Percentiles rank a stretch among this genome's conserved stretches.
Conservation (phyloP, 2,329 filamentous ascomycete genomes). For the Penicillium sp. region DNA sequence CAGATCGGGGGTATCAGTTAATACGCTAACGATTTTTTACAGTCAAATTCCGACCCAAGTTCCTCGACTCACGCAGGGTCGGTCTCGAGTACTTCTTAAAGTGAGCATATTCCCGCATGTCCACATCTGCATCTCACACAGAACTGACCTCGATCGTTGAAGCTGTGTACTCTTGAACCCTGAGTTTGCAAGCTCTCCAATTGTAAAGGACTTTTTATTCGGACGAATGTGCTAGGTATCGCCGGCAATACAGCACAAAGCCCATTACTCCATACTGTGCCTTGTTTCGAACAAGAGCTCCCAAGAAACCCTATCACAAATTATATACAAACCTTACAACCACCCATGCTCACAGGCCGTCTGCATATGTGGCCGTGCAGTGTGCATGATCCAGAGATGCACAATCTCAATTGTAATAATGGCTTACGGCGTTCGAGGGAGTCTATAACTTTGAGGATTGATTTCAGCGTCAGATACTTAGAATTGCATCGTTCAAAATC, state of each 20-base stretch:
- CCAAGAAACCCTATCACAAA: neutral
- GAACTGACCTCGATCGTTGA: conserved; percentile 6
- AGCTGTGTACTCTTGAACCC: conserved; percentile 92
- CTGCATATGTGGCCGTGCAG: neutral
- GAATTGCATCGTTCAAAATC: neutral
- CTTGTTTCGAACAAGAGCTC: neutral
- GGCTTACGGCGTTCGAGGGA: neutral
- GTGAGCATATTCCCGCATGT: conserved; percentile 52
- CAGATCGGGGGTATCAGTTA: neutral
- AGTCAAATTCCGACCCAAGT: conserved; percentile 75
- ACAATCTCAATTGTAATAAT: neutral
- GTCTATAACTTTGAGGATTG: neutral
- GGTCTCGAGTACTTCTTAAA: conserved; percentile 93
- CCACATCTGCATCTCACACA: conserved; percentile 20
- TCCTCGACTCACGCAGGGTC: conserved; percentile 80
- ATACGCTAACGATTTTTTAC: conserved; percentile 21
- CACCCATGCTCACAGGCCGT: neutral
- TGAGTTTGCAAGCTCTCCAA: conserved; percentile 88
- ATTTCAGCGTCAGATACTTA: neutral
- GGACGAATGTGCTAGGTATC: conserved; percentile 34
- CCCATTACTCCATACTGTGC: neutral
- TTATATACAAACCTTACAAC: neutral
- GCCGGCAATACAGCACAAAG: neutral
- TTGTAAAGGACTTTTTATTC: conserved; percentile 90
- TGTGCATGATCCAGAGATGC: neutral